Evolutionary conservation across 2,329 filamentous ascomycete species (phyloP).

Genomic region (Didymellaceae sp.): DNA sequence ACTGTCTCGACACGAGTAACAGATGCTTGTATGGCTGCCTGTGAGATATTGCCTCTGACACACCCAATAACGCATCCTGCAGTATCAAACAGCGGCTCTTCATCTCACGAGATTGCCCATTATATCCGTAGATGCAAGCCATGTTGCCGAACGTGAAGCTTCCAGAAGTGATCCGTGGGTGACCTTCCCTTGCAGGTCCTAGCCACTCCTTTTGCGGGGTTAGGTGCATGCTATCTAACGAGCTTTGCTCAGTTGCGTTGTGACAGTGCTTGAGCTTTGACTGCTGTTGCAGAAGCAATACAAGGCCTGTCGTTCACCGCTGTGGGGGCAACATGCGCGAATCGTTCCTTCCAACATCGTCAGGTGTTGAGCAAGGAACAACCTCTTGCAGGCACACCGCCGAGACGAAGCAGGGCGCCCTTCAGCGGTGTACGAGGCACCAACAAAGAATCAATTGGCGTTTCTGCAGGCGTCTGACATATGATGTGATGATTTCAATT

Average conservation of each 20-base stretch:
- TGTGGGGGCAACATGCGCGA: slow-evolving; percentile 19
- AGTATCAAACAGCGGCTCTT: slow-evolving; percentile 6
- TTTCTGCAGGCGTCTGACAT: slow-evolving; percentile 27
- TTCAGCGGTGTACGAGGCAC: slow-evolving; percentile 23
- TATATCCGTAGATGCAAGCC: slow-evolving; percentile 20
- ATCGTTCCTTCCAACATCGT: slow-evolving; percentile 19
- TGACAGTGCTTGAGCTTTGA: slow-evolving; percentile 27
- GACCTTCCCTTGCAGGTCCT: slow-evolving; percentile 36
- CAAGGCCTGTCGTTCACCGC: slow-evolving; percentile 27
- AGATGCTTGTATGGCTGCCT: slow-evolving; percentile 8
- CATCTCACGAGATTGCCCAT: slow-evolving; percentile 31
- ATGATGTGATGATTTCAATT: slow-evolving; percentile 30
- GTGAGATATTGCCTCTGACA: slow-evolving; percentile 9
- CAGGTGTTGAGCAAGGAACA: slow-evolving; percentile 30
- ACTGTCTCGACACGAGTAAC: slow-evolving; percentile 20
- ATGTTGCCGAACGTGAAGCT: slow-evolving; percentile 16
- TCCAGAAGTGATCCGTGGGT: slow-evolving; percentile 34
- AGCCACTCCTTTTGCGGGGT: slow-evolving; percentile 42
- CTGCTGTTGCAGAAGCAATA: slow-evolving; percentile 31
- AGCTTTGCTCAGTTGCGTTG: slow-evolving; percentile 35
- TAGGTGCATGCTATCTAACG: slow-evolving; percentile 32
- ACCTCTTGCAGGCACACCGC: slow-evolving; percentile 13
- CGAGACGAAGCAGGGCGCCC: slow-evolving; percentile 13
- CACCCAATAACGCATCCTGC: slow-evolving; percentile 20
- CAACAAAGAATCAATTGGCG: slow-evolving; percentile 24